These are phyloP conservation scores for Cryphonectria naterciae DNA, from an alignment of 2,329 filamentous ascomycete species.

Conservation along the genomic window DNA sequence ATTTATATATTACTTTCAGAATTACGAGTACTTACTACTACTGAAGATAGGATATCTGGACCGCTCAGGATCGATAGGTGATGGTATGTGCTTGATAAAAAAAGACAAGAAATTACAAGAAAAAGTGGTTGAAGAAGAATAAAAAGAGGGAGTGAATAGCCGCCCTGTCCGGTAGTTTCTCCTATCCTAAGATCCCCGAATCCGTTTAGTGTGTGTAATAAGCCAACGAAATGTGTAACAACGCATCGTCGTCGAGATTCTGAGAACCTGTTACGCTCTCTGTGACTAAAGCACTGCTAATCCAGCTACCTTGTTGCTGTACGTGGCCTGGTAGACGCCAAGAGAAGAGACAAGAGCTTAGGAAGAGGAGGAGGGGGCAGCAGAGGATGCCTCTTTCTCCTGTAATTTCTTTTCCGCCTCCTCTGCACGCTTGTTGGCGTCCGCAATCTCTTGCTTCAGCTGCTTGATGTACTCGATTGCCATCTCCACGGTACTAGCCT, in stretches of 20 bases:
- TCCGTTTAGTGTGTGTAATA: not conserved
- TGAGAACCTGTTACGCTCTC: not conserved
- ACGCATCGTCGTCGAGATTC: not conserved
- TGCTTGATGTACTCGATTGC: conserved; percentile 94
- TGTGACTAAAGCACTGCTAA: not conserved
- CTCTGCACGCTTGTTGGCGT: conserved; percentile 65
- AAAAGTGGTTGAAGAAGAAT: not conserved
- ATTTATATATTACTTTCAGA: not conserved
- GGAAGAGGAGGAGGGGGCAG: not conserved
- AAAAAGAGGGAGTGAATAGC: not conserved
- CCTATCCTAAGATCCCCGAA: not conserved
- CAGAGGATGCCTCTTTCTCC: conserved; percentile 16
- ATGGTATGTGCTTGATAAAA: not conserved
- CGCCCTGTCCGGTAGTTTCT: not conserved
- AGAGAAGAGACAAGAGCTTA: not conserved
- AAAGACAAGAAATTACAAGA: not conserved
- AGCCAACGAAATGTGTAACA: not conserved
- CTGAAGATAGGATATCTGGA: not conserved
- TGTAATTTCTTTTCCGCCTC: conserved; percentile 66
- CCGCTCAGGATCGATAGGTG: not conserved
- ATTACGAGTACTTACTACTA: not conserved
- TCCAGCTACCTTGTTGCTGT: not conserved
- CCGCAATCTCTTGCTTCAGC: conserved; percentile 73
- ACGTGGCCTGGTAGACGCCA: not conserved
- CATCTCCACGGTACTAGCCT: conserved; percentile 95